phyloP scores from a whole-genome alignment of 306 rosid species.

The Boehmeria nivea region DNA sequence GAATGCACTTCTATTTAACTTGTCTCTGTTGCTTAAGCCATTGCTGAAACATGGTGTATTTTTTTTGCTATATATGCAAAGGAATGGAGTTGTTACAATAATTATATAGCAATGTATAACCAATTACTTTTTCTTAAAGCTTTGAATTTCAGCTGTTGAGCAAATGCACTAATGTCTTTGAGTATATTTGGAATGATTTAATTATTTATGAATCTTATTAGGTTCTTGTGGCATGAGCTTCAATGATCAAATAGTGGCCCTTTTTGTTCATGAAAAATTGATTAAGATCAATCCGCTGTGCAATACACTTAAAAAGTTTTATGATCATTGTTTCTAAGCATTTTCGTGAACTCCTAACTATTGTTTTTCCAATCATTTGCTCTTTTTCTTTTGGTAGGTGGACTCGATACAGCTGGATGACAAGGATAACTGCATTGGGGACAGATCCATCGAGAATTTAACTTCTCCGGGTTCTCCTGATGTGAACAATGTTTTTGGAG shows the following conservation, averaged over 20 bases:
- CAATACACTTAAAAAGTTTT: too few species aligned
- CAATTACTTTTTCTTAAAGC: too few species aligned
- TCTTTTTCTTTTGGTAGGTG: constrained; percentile 40
- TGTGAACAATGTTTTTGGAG: constrained; percentile 33
- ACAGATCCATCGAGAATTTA: constrained; percentile 25
- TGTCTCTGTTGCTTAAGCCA: background rate
- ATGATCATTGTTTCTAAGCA: too few species aligned
- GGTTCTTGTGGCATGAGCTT: constrained; percentile 6
- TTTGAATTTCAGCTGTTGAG: background rate
- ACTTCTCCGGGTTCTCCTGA: constrained; percentile 42
- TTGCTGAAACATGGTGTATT: background rate
- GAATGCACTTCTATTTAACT: too few species aligned
- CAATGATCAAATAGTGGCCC: background rate
- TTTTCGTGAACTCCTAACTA: constrained; percentile 15
- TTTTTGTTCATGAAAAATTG: too few species aligned
- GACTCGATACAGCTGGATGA: constrained; percentile 26
- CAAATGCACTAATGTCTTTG: background rate
- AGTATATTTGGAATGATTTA: background rate
- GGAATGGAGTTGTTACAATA: too few species aligned
- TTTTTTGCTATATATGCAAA: too few species aligned
- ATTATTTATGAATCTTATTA: background rate
- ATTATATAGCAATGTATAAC: too few species aligned
- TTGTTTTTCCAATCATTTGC: too few species aligned
- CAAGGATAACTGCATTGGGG: constrained; percentile 31
- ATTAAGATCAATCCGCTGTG: too few species aligned